Percentiles rank a stretch among this genome's conserved stretches.
These are phyloP conservation scores for Friedmanniomyces simplex DNA, from an alignment of 495 filamentous ascomycete genomes.

Conservation along the genomic window DNA sequence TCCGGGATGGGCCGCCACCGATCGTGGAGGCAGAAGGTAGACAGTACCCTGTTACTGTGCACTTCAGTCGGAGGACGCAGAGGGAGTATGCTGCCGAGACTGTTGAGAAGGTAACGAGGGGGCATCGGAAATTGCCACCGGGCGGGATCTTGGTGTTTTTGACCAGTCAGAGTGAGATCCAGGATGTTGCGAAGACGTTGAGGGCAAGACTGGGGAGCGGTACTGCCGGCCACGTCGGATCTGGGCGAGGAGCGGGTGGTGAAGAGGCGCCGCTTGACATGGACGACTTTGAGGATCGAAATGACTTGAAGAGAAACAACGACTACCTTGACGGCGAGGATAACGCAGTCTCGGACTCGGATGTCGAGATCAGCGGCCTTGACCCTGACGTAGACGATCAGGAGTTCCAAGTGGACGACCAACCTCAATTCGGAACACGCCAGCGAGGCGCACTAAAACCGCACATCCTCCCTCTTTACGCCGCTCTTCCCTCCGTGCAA, in stretches of 20 bases:
- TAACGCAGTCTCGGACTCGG: conserved; percentile 29
- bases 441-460: conserved; percentile 35
- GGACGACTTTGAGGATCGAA: conserved; percentile 25
- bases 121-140: conserved; percentile 81
- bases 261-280: neutral
- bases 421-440: conserved; percentile 9
- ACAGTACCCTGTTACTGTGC: conserved; percentile 79
- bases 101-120: conserved; percentile 76
- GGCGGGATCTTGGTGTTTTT: conserved; percentile 93
- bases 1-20: conserved; percentile 59
- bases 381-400: conserved; percentile 47
- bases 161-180: conserved; percentile 89
- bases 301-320: conserved; percentile 6
- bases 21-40: conserved; percentile 88
- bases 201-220: conserved; percentile 37
- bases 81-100: conserved; percentile 84
- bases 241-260: no score
- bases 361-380: conserved; percentile 31
- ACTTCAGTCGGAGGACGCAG: conserved; percentile 75
- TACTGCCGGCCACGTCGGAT: neutral
- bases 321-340: conserved; percentile 15
- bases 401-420: conserved; percentile 48
- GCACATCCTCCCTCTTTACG: conserved; percentile 85
- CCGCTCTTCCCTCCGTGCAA: conserved; percentile 83
- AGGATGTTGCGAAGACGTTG: conserved; percentile 61